Evolutionary conservation across 1,284 basidiomycete species (phyloP).

Genomic region (Rhodotorula sp.): DNA sequence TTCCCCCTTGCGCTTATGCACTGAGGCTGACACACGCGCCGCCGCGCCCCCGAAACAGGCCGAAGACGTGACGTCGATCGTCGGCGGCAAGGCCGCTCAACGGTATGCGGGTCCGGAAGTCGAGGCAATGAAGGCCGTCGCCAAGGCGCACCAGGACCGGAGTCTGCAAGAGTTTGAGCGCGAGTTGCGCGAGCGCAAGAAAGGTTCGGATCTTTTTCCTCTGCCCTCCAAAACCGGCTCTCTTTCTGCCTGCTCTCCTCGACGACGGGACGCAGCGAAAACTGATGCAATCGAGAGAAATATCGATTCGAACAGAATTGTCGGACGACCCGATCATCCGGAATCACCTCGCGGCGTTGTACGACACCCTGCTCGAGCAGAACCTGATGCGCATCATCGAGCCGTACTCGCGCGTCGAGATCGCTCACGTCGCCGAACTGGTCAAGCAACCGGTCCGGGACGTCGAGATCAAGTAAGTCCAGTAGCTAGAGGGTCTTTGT

Average conservation of each 20-base stretch:
- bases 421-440: conserved; percentile 80
- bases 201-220: conserved; percentile 57
- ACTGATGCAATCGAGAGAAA: background rate
- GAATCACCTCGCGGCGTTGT: conserved; percentile 85
- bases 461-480: conserved; percentile 86
- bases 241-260: background rate
- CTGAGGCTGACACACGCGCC: background rate
- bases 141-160: conserved; percentile 85
- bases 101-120: conserved; percentile 79
- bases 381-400: conserved; percentile 92
- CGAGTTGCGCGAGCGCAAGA: conserved; percentile 79
- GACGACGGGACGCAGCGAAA: too few species aligned
- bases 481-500: too few species aligned
- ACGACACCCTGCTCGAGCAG: conserved; percentile 93
- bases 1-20: conserved; percentile 5
- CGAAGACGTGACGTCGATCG: conserved; percentile 83
- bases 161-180: conserved; percentile 86
- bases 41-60: conserved; percentile 58
- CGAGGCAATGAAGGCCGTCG: conserved; percentile 92
- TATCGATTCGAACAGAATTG: conserved; percentile 61
- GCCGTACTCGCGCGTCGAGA: conserved; percentile 88
- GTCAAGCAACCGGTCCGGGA: conserved; percentile 86
- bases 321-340: conserved; percentile 91
- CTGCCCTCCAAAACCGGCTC: background rate
- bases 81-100: conserved; percentile 80